A percentile compares a stretch with the other conserved stretches of the same genome.
Conservation (phyloP, 23 red algal species). For the Gracilaria domingensis region DNA sequence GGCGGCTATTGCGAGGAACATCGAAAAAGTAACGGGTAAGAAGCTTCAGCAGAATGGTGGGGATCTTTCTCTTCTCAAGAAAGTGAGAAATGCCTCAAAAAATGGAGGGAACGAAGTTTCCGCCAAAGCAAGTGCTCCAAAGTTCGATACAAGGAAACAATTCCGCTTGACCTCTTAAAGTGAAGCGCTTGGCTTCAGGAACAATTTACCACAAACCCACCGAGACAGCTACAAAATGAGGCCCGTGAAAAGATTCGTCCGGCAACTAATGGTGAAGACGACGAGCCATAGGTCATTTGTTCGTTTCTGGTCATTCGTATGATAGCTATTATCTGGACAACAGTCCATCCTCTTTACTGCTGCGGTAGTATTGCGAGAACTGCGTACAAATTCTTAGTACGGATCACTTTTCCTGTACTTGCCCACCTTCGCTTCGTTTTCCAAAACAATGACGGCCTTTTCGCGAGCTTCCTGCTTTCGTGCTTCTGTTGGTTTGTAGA, state of each 20-base stretch:
- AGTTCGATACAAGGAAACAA: constrained; percentile 64
- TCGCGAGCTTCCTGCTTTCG: constrained; percentile 51
- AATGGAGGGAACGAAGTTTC: constrained; percentile 46
- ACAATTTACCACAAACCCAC: too few relatives aligned
- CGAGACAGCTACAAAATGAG: too few relatives aligned
- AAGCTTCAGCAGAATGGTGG: constrained; percentile 39
- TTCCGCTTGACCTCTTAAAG: constrained; percentile 56
- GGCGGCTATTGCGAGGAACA: constrained; percentile 60
- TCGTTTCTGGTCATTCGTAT: neutral
- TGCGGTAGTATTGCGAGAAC: neutral
- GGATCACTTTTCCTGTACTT: constrained; percentile 45
- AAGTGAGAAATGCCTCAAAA: constrained; percentile 41
- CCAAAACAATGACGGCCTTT: constrained; percentile 42
- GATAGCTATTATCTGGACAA: neutral
- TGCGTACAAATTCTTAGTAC: neutral
- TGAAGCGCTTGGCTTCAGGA: neutral
- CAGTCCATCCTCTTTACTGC: too few relatives aligned
- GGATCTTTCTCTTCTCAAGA: constrained; percentile 50
- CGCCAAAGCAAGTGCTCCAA: constrained; percentile 22
- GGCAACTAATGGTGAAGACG: too few relatives aligned
- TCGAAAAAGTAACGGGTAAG: constrained; percentile 51
- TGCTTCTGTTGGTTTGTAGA: constrained; percentile 56
- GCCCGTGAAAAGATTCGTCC: too few relatives aligned
- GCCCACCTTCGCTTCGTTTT: constrained; percentile 41
- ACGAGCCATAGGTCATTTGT: neutral